phyloP scores from a whole-genome alignment of 257 asterid species.

The Fraxinus cuspidata region DNA sequence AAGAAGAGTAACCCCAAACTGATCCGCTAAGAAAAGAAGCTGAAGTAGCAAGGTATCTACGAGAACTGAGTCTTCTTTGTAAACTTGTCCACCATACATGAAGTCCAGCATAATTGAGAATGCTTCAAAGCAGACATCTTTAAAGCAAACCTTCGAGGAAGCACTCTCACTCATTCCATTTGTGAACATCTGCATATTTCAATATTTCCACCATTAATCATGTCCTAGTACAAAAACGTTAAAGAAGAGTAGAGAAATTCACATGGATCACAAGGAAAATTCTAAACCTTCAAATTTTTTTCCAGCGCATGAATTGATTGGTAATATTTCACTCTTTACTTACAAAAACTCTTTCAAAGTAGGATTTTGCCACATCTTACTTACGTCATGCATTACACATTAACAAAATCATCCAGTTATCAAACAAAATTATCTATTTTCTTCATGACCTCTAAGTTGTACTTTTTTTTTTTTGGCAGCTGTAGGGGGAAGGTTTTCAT shows the following conservation, averaged over 20 bases:
- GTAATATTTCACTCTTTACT: neutral
- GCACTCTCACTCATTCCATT: slow-evolving; percentile 94
- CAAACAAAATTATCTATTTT: neutral
- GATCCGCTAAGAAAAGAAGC: slow-evolving; percentile 89
- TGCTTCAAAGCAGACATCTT: slow-evolving; percentile 76
- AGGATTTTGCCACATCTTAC: neutral
- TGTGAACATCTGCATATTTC: slow-evolving; percentile 82
- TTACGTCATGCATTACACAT: neutral
- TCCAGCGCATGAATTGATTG: neutral
- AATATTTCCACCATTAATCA: slow-evolving; percentile 17
- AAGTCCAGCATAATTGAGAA: slow-evolving; percentile 74
- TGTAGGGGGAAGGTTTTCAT: neutral
- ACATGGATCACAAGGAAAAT: neutral
- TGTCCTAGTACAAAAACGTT: slow-evolving; percentile 1
- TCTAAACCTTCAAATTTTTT: neutral
- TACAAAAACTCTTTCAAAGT: neutral
- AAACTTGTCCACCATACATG: slow-evolving; percentile 76
- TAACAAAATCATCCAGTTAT: neutral
- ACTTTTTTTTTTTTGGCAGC: neutral
- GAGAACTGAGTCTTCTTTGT: slow-evolving; percentile 45
- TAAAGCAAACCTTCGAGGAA: slow-evolving; percentile 64
- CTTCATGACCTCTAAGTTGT: neutral
- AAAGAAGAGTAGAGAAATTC: neutral
- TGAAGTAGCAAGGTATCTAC: slow-evolving; percentile 65
- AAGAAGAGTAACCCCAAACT: slow-evolving; percentile 85